phyloP scores from a whole-genome alignment of 2,329 filamentous ascomycete genomes.

The Scedosporium boydii region DNA sequence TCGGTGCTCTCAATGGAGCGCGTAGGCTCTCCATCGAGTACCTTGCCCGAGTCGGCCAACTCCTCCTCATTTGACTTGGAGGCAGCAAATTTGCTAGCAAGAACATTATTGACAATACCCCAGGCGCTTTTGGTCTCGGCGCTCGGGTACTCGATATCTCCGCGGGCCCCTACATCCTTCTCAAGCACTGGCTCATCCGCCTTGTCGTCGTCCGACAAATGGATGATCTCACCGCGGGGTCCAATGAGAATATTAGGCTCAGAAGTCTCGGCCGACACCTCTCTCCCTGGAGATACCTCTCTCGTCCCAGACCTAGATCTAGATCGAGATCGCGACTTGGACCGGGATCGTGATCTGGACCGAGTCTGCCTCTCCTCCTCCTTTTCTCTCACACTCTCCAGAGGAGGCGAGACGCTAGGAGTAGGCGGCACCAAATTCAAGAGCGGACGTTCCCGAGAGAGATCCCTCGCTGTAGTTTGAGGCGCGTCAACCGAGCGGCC shows the following conservation, averaged over 20 bases:
- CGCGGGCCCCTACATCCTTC: neutral
- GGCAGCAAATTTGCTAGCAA: neutral
- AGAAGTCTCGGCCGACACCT: neutral
- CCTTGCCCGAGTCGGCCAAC: neutral
- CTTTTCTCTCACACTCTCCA: conserved; percentile 25
- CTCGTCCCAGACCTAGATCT: neutral
- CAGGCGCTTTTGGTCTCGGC: neutral
- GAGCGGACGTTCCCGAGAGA: conserved; percentile 45
- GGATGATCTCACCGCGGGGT: conserved; percentile 5
- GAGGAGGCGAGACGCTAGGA: conserved; percentile 39
- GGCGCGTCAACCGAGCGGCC: conserved; percentile 7
- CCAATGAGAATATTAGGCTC: conserved; percentile 5
- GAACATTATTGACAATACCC: neutral
- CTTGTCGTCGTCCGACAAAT: neutral
- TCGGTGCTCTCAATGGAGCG: neutral
- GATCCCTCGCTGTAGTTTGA: conserved; percentile 29
- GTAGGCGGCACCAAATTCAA: conserved; percentile 54
- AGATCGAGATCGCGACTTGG: neutral
- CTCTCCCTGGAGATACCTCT: neutral
- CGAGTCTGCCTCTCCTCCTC: conserved; percentile 5
- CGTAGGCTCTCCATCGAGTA: neutral
- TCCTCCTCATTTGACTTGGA: neutral
- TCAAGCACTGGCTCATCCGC: neutral
- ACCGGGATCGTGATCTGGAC: conserved; percentile 1
- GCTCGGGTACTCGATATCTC: neutral